Percentiles rank a stretch among this genome's conserved stretches.
These are phyloP conservation scores for Gracilaria domingensis DNA, from an alignment of 23 red algal species.

Conservation along the genomic window DNA sequence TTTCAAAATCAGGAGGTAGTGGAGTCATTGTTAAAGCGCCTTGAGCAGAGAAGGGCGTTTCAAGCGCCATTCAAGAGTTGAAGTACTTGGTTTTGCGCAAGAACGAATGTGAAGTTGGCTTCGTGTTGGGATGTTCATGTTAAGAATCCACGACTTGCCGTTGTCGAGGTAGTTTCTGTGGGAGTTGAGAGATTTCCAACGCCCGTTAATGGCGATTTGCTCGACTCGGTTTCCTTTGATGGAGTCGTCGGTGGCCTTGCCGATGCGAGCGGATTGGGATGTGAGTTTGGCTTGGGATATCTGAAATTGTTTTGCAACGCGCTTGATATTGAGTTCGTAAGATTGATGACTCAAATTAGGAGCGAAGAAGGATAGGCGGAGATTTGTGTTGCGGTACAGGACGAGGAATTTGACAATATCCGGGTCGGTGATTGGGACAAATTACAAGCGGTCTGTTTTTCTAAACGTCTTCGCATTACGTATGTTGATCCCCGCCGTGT, in stretches of 20 bases:
- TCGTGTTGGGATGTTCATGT: background rate
- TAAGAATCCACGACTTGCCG: constrained; percentile 31
- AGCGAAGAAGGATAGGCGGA: no score
- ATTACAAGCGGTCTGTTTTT: background rate
- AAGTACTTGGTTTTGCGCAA: no score
- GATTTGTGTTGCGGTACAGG: no score
- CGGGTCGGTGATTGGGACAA: background rate
- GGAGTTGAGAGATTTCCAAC: constrained; percentile 27
- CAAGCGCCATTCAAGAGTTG: no score
- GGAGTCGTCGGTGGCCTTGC: constrained; percentile 24
- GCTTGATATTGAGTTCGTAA: no score
- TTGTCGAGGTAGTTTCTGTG: constrained; percentile 1
- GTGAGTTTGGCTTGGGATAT: background rate
- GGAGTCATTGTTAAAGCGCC: no score
- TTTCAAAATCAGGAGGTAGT: no score
- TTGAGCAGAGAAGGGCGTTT: no score
- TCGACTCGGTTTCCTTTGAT: background rate
- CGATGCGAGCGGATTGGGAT: constrained; percentile 8
- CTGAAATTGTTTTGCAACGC: no score
- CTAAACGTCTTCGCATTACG: background rate
- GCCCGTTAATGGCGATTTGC: constrained; percentile 39
- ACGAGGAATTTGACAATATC: no score
- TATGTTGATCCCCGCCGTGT: background rate
- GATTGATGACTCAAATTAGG: no score
- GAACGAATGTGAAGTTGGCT: no score